phyloP scores from a whole-genome alignment of 495 filamentous ascomycete species.

The Friedmanniomyces endolithicus region DNA sequence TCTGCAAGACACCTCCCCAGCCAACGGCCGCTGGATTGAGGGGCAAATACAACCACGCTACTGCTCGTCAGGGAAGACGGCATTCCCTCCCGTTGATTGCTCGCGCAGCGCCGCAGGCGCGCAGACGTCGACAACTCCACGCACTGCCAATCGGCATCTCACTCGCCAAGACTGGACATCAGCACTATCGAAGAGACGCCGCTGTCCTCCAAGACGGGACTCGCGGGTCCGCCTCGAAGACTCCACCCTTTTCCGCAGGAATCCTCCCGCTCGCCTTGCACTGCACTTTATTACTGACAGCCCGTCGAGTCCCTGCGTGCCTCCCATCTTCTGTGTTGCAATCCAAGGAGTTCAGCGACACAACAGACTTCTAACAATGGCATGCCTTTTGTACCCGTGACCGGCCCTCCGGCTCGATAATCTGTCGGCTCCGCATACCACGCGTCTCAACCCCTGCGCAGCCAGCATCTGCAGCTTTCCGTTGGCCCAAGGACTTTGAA shows the following conservation, averaged over 20 bases:
- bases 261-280: background rate
- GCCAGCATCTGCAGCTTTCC: constrained; percentile 2
- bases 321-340: background rate
- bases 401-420: background rate
- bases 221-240: background rate
- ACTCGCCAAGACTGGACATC: background rate
- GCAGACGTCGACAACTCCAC: background rate
- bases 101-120: background rate
- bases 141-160: background rate
- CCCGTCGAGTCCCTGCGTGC: background rate
- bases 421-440: constrained; percentile 2
- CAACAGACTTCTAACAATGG: background rate
- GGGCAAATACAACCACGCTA: background rate
- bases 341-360: background rate
- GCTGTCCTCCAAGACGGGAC: background rate
- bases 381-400: background rate
- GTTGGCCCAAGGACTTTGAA: background rate
- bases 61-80: background rate
- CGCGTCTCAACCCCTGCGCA: background rate
- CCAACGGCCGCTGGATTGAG: background rate
- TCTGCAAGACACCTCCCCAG: background rate
- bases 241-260: background rate
- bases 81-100: background rate
- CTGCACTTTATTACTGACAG: background rate
- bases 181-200: background rate